Conservation (phyloP, 768 basidiomycete species). For the Trametes sanguinea region DNA sequence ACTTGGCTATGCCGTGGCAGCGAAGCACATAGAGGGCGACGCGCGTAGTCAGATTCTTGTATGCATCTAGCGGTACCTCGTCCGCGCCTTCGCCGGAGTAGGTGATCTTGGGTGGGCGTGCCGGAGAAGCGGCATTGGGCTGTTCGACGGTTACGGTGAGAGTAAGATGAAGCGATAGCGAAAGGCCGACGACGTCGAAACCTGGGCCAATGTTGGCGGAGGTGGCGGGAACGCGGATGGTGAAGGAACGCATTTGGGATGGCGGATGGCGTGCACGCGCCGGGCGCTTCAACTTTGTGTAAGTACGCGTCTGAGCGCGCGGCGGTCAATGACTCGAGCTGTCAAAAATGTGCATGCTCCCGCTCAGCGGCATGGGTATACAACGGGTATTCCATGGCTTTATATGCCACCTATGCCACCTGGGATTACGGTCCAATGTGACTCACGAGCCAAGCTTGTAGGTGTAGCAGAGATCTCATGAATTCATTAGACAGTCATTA, state of each 20-base stretch:
- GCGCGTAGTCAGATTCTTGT: conserved; percentile 96
- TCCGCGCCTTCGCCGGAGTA: conserved; percentile 88
- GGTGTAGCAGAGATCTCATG: neutral
- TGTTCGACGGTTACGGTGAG: conserved; percentile 60
- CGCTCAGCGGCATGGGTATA: too few relatives aligned
- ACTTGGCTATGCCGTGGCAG: conserved; percentile 71
- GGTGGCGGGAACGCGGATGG: conserved; percentile 91
- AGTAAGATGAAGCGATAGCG: conserved; percentile 82
- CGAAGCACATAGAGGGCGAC: conserved; percentile 98
- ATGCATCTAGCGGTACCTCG: conserved; percentile 91
- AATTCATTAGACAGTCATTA: conserved; percentile 18
- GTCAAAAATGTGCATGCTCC: neutral
- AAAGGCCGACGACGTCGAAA: conserved; percentile 99
- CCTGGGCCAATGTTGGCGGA: conserved; percentile 99
- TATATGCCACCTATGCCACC: too few relatives aligned
- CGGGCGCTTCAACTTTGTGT: neutral
- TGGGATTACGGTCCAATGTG: too few relatives aligned
- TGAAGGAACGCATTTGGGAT: conserved; percentile 42
- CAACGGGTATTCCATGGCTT: too few relatives aligned
- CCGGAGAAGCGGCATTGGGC: conserved; percentile 35
- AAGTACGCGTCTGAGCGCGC: neutral
- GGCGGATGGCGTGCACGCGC: conserved; percentile 5
- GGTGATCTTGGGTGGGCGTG: conserved; percentile 59
- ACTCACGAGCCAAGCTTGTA: too few relatives aligned
- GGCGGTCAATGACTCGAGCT: neutral